These are phyloP conservation scores for Boletus reticuloceps DNA, from an alignment of 768 basidiomycete species.

Conservation along the genomic window DNA sequence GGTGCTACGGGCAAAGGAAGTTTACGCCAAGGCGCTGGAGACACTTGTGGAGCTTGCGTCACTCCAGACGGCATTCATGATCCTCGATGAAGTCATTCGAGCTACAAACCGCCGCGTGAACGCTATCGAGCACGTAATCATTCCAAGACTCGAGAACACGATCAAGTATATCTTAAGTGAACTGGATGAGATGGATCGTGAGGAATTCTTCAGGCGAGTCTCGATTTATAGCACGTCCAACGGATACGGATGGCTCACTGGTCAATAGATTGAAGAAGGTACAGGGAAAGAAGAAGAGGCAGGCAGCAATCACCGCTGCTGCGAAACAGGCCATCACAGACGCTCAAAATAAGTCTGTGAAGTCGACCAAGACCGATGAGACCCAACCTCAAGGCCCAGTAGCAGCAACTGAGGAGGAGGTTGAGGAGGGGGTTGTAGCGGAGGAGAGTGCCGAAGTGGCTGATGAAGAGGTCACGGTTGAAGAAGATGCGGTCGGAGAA, in stretches of 20 bases:
- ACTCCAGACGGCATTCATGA: slow-evolving; percentile 95
- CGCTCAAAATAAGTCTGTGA: slow-evolving; percentile 5
- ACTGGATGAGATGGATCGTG: slow-evolving; percentile 97
- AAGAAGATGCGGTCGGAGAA: slow-evolving; percentile 6
- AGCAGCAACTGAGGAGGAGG: slow-evolving; percentile 1
- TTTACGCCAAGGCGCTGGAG: slow-evolving; percentile 96
- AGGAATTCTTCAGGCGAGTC: slow-evolving; percentile 84
- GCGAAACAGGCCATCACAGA: slow-evolving; percentile 13
- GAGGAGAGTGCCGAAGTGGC: slow-evolving; percentile 16
- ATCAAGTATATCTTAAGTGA: slow-evolving; percentile 98
- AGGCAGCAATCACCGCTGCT: slow-evolving; percentile 47
- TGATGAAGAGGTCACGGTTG: slow-evolving; percentile 29
- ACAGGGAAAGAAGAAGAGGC: slow-evolving; percentile 94
- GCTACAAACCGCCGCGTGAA: slow-evolving; percentile 99
- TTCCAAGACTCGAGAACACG: slow-evolving; percentile 94
- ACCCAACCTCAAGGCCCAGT: slow-evolving; percentile 8
- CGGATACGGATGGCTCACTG: slow-evolving; percentile 1
- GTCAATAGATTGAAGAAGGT: slow-evolving; percentile 84
- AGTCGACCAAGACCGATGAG: neutral
- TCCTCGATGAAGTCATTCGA: slow-evolving; percentile 97
- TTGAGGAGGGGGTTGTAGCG: neutral
- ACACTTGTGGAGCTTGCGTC: slow-evolving; percentile 97
- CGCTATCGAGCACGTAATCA: slow-evolving; percentile 96
- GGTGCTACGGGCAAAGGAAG: slow-evolving; percentile 91
- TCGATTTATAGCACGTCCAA: neutral